phyloP scores from a whole-genome alignment of 495 filamentous ascomycete genomes.

The Trichocladium uniseriatum region DNA sequence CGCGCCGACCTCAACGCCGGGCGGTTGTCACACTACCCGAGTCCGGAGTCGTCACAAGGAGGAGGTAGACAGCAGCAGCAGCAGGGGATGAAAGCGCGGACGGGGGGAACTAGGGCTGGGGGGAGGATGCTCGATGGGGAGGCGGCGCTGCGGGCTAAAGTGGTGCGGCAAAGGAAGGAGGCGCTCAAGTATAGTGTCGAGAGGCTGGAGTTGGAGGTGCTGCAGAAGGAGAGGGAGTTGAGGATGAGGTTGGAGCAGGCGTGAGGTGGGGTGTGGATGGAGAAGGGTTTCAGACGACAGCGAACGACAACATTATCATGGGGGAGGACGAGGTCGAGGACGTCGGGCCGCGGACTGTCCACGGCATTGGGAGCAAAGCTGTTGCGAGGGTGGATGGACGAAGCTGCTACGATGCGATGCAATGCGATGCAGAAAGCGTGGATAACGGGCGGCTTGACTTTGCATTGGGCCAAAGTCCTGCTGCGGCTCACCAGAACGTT shows the following conservation, averaged over 20 bases:
- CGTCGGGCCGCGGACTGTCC: no score
- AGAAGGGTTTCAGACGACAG: background rate
- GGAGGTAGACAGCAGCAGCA: background rate
- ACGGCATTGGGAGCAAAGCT: no score
- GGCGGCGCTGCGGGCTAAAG: slow-evolving; percentile 30
- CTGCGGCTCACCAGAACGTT: no score
- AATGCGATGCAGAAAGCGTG: no score
- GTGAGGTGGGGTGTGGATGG: background rate
- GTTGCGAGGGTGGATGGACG: no score
- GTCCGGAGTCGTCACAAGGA: background rate
- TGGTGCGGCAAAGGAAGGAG: slow-evolving; percentile 33
- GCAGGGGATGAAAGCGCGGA: background rate
- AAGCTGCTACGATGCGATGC: no score
- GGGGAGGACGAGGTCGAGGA: no score
- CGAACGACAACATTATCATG: no score
- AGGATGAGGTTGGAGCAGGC: slow-evolving; percentile 33
- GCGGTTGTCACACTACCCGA: slow-evolving; percentile 22
- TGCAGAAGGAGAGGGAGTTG: slow-evolving; percentile 44
- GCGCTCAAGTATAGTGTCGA: slow-evolving; percentile 42
- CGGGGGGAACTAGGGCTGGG: background rate
- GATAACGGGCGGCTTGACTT: no score
- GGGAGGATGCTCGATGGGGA: slow-evolving; percentile 19
- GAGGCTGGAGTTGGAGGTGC: slow-evolving; percentile 41
- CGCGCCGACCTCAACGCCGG: slow-evolving; percentile 40
- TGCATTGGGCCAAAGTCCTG: no score